phyloP scores from a whole-genome alignment of 148 eudicot genomes.

The Silene conica region DNA sequence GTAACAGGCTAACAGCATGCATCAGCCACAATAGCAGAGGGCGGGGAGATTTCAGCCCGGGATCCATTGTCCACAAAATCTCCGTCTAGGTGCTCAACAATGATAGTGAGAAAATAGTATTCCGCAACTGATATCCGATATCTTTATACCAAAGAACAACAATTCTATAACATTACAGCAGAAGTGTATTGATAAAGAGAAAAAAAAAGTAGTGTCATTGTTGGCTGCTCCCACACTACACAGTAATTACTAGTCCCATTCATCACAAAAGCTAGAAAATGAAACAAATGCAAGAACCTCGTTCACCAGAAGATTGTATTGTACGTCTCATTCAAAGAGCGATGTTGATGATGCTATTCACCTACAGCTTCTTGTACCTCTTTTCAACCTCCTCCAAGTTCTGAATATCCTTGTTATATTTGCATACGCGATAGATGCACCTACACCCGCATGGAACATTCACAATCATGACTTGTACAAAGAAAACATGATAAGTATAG shows the following conservation, averaged over 20 bases:
- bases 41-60: no score
- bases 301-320: background rate
- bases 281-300: background rate
- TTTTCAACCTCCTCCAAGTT: slow-evolving; percentile 91
- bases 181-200: background rate
- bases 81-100: background rate
- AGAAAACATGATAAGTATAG: background rate
- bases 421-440: slow-evolving; percentile 82
- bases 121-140: background rate
- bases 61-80: no score
- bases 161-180: background rate
- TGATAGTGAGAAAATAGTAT: background rate
- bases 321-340: background rate
- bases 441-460: slow-evolving; percentile 26
- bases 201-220: background rate
- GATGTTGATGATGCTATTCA: background rate
- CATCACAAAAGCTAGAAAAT: background rate
- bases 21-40: no score
- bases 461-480: background rate
- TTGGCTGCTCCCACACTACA: background rate
- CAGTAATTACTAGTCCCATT: background rate
- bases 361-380: slow-evolving; percentile 81
- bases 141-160: background rate
- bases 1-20: no score
- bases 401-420: slow-evolving; percentile 69